Base-by-base conservation (phyloP, 129 eudicot genomes). In the Chrysanthemum lavandulifolium region DNA sequence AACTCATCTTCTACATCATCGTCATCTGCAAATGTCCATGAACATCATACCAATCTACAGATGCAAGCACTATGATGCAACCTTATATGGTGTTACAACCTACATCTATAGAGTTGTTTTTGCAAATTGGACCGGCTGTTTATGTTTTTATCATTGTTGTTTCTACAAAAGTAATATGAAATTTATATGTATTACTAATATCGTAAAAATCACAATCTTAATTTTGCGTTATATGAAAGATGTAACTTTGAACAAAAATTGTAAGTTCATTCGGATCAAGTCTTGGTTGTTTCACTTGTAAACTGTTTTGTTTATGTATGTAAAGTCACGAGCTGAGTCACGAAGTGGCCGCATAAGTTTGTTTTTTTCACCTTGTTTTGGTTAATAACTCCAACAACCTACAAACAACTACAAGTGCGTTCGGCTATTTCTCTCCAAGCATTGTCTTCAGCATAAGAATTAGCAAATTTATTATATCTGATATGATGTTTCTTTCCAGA, bases 31-130 rank as follows among this genome's bases (percentile, higher is more conserved):
- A 84, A 84, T 78, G 90, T 82, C 11, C 65, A 55, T 51, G 82
- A 76, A 59, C 90, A 76, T 74, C 92, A 78, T 55, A 88, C 85
- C 81, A 77, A 45, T 57, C 67, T 90, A 75, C 97, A 94, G 87
- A 86, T 90, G 93, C 89, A 91, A 77, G 80, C 98, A 9, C 78
- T 90, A 60, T 94, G 82, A 74, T 49, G 47, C 61, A 49, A 10
- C 27, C 3, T 69, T 31, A 16, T 11, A 6, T 52, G 65, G 36
- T 61, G 5, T 21, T 70, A 52, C 21, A 33, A 13, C 49, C 27
- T 77, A 10, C 65, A 23, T 49, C 29, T 25, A 72, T 65, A n/a
- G 60, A 76, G 80, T 68, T 72, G 71, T 18, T 25, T 73, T 40
- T 67, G 47, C 50, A 67, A 10, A 71, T 71, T 71, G 66, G 31